Percentiles rank a stretch among this genome's conserved stretches.
phyloP scores from a whole-genome alignment of 2,329 filamentous ascomycete species.

The Trichoderma sp. region DNA sequence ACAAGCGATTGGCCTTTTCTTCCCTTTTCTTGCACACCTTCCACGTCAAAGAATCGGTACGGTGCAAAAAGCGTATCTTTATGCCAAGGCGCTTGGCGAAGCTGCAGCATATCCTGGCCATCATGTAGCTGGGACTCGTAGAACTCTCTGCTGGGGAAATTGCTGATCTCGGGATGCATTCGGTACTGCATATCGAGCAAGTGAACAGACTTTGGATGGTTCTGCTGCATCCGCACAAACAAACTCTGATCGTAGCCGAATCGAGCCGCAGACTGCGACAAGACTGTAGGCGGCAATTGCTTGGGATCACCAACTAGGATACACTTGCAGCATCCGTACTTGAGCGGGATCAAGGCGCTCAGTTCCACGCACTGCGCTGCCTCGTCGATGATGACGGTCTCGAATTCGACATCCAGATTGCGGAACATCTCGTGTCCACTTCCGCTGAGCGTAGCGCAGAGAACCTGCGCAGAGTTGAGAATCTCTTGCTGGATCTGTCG shows the following conservation, averaged over 20 bases:
- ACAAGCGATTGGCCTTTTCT: conserved; percentile 84
- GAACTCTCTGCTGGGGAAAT: conserved; percentile 87
- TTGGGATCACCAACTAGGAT: conserved; percentile 97
- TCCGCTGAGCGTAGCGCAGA: conserved; percentile 93
- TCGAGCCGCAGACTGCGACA: conserved; percentile 87
- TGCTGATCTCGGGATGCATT: conserved; percentile 97
- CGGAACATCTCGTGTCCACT: conserved; percentile 98
- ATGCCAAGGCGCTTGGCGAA: conserved; percentile 86
- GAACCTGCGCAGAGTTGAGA: conserved; percentile 85
- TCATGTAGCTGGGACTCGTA: conserved; percentile 88
- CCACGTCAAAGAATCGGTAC: conserved; percentile 96
- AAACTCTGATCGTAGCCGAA: conserved; percentile 98
- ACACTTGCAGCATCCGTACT: conserved; percentile 96
- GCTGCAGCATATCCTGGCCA: conserved; percentile 76
- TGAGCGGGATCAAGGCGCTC: conserved; percentile 92
- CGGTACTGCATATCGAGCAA: conserved; percentile 97
- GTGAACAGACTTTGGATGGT: conserved; percentile 85
- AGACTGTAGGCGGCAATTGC: conserved; percentile 91
- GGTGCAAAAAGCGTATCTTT: conserved; percentile 78
- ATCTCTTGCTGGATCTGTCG: conserved; percentile 88
- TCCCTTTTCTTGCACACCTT: conserved; percentile 83
- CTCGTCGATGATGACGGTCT: conserved; percentile 98
- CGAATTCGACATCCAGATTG: conserved; percentile 91
- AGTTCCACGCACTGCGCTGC: conserved; percentile 98
- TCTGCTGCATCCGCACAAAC: conserved; percentile 97